Base-by-base conservation (phyloP, 2,329 filamentous ascomycete species). In the Hymenotorrendiella dingleyae region DNA sequence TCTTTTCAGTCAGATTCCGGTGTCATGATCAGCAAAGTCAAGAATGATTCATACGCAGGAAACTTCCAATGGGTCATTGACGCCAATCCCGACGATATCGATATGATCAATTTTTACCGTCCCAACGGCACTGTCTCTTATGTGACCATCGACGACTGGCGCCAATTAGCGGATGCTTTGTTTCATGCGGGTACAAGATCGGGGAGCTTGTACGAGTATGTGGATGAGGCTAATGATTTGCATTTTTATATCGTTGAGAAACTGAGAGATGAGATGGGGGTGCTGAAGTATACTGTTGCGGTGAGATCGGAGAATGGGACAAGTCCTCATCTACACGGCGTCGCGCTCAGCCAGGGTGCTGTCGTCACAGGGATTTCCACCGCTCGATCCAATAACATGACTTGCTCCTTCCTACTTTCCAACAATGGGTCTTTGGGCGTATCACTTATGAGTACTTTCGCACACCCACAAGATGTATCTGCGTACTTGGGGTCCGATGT, bases 1-100 rank as follows among this genome's bases (percentile, higher is more conserved):
- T 47, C 44, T 10, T 49, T 47, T 34, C 35, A 29, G 3, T 40
- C 47, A 12, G 47, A 49, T 16, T 42, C 41, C 4, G 47, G 47
- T 12, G 47, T 49, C 19, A 47, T 49, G 44, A 46, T 49, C 12
- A 45, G 43, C 14, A 49, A 49, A 36, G 32, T 33, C 5, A 47
- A 46, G 22, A 23, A 38, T 5, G 33, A 41, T 21, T 21, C 32
- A 11, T 9, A 29, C 3, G 17, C 20, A 3, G 38, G 40, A 5
- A 36, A 38, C 4, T 49, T 44, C 23, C 44, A 47, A 16, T 49
- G 47, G 47, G 42, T 27, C 3, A 47, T 49, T 11, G 47, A 49
- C 23, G 44, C 47, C 6, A 49, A 49, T 10, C 47, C 47, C 3
- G 44, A 49, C 12, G 47, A 49, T 33, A 47, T 49, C 20, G 21